Evolutionary conservation across 352 stramenopile species (phyloP), one percentile per base, ranked within the genome.

Genomic region (Phytophthora kernoviae): DNA sequence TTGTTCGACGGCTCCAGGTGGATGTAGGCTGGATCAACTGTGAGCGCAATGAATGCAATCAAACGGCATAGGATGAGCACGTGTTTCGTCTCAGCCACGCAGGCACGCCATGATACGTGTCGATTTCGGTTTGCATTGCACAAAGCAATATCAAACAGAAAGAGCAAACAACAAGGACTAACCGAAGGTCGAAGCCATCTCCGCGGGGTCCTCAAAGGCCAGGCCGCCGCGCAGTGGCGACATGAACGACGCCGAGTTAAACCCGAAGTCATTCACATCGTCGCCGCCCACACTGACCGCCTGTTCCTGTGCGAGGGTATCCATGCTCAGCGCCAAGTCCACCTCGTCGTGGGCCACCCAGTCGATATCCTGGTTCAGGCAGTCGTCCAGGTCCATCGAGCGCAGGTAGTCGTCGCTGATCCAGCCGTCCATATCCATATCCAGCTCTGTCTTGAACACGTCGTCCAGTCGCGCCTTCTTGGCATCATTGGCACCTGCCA

Each of bases 401-500:
- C 81, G 79, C 44, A 91, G 56, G 65, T 90, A 89, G 62, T 91
- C 85, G 65, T 94, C 85, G 52, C 77, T 91, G 62, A 91, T 79
- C 82, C 85, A 92, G 18, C 70, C 79, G 49, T 88, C 80, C 39
- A 80, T 62, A 14, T 86, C 73, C 15, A 70, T 24, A 32, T 80
- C 72, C 21, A 71, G 60, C 44, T 75, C 70, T n/a, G 55, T 66
- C 49, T 65, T 68, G 50, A 67, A 62, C 39, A 59, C 61, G 40
- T 72, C 67, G 37, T 79, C 73, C 54, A 73, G 43, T 7, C 65
- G 59, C 17, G 54, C 58, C 49, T 73, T 77, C 50, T 77, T 75
- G 26, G 50, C 26, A 20, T 77, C 71, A 44, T 24, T 62, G 18
- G 54, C 48, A 15, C 40, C 54, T 10, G 57, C 8, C 34, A 75